Evolutionary conservation across 192 early-diverging fungal genomes (phyloP), one percentile per base, ranked within the genome.

Genomic region (Backusella circina): DNA sequence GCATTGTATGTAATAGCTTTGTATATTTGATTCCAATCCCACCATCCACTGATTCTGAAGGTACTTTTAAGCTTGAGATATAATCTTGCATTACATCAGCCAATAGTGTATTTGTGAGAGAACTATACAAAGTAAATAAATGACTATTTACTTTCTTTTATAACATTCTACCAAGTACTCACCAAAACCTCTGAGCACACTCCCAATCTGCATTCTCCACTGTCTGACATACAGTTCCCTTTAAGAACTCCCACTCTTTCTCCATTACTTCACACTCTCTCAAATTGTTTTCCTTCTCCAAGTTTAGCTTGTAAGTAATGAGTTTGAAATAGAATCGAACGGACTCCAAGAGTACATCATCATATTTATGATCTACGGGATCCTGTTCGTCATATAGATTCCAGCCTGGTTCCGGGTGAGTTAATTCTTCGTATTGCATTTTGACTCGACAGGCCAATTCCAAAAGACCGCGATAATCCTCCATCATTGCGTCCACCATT

Each of bases 251-350:
- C 94, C 94, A 97, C 77, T 95, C 94, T 71, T 83, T 88, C 75
- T 95, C 93, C 74, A 97, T 82, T 15, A 93, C 80, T 77, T 94
- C 95, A 71, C 92, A 91, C 78, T 93, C 93, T 70, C 90, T 89
- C 41, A 88, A 79, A 41, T 82, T 86, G 3, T 80, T 80, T 70
- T 89, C 88, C 70, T 82, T 86, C 71, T 85, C 87, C 44, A 85
- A 75, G 47, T 87, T 85, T 39, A 92, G 82, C 75, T 93, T 94
- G 85, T 89, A 91, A 9, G 90, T 87, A 13, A 97, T 77, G 37
- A 97, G 81, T 31, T 87, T 86, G 67, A 95, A 95, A 75, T 95
- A 97, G 54, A 87, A 95, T 38, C 86, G 85, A 16, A 97, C 74
- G 4, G 90, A 91, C 50, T 89, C 85, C 68, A 90, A 89, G 23